Conservation (phyloP, 2,329 filamentous ascomycete genomes). For the Calonectria crousiana region DNA sequence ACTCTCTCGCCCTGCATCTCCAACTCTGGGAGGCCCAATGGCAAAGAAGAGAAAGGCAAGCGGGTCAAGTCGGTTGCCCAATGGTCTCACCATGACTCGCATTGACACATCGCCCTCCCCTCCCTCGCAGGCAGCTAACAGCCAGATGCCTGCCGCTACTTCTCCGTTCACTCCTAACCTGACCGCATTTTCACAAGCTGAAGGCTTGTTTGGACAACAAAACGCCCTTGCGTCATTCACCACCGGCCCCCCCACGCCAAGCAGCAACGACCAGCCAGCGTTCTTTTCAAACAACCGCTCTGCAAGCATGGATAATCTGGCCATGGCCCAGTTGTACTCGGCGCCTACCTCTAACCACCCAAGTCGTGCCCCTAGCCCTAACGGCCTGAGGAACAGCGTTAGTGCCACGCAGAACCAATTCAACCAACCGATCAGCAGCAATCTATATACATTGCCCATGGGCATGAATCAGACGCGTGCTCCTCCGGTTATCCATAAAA, state of each 20-base stretch:
- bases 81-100: constrained; percentile 83
- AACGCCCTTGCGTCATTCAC: constrained; percentile 58
- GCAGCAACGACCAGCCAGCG: constrained; percentile 70
- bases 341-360: constrained; percentile 79
- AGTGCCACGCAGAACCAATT: constrained; percentile 58
- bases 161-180: constrained; percentile 67
- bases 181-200: constrained; percentile 57
- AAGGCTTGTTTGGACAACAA: constrained; percentile 60
- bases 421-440: constrained; percentile 60
- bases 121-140: constrained; percentile 50
- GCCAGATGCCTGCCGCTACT: constrained; percentile 56
- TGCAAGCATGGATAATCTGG: constrained; percentile 74
- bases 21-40: constrained; percentile 73
- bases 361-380: constrained; percentile 84
- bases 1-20: constrained; percentile 81
- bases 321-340: constrained; percentile 75
- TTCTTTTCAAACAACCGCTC: constrained; percentile 70
- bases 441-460: constrained; percentile 64
- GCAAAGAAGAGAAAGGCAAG: constrained; percentile 88
- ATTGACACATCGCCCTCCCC: constrained; percentile 71
- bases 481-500: constrained; percentile 78
- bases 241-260: constrained; percentile 75
- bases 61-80: constrained; percentile 75
- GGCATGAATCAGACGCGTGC: constrained; percentile 61
- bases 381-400: constrained; percentile 61